phyloP scores from a whole-genome alignment of 2,329 filamentous ascomycete genomes.

The Colletotrichum brevisporum region DNA sequence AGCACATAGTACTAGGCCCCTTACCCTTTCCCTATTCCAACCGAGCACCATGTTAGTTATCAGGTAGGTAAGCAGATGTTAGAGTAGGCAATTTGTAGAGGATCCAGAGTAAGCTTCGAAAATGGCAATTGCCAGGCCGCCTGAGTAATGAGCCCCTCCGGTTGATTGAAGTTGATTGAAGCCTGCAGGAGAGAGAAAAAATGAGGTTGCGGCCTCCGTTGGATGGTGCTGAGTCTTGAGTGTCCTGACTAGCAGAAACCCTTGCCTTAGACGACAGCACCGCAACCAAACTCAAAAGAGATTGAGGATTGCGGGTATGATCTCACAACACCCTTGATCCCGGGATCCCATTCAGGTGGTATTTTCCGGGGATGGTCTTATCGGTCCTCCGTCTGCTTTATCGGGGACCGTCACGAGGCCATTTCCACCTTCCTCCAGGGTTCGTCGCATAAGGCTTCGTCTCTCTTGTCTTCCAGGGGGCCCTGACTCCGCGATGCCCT shows the following conservation, averaged over 20 bases:
- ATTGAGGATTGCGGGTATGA: slow-evolving; percentile 19
- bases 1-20: too few species aligned
- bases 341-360: slow-evolving; percentile 31
- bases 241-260: slow-evolving; percentile 12
- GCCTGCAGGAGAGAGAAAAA: slow-evolving; percentile 7
- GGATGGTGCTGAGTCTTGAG: neutral
- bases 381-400: slow-evolving; percentile 8
- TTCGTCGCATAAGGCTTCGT: slow-evolving; percentile 16
- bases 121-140: neutral
- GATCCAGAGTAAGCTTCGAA: slow-evolving; percentile 4
- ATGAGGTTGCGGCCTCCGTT: neutral
- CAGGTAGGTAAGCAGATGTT: too few species aligned
- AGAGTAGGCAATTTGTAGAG: too few species aligned
- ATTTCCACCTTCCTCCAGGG: slow-evolving; percentile 7
- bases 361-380: slow-evolving; percentile 36
- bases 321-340: slow-evolving; percentile 32
- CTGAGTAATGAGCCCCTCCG: slow-evolving; percentile 27
- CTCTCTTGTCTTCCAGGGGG: slow-evolving; percentile 22
- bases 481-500: slow-evolving; percentile 4
- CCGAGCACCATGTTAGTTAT: slow-evolving; percentile 1
- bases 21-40: slow-evolving; percentile 2
- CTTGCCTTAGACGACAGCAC: neutral
- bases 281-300: slow-evolving; percentile 31
- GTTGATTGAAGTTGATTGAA: slow-evolving; percentile 4
- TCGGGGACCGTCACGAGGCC: slow-evolving; percentile 28